Base-by-base conservation (phyloP, 208 protist species). In the Porcisia deanei region DNA sequence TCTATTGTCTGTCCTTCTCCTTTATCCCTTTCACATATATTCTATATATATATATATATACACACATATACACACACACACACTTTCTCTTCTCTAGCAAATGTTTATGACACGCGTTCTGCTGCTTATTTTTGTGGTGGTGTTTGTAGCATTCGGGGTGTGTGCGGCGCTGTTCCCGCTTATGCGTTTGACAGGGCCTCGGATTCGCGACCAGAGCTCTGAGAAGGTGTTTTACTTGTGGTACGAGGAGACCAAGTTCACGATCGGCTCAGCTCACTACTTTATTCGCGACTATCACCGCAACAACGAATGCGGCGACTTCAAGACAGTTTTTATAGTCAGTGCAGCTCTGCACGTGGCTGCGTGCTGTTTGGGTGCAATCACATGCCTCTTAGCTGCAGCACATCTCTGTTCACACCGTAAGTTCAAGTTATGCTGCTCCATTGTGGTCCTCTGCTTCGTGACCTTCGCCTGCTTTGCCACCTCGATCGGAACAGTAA, bases 151-250 rank as follows among this genome's bases (percentile, higher is more conserved):
- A 18, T 77, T 65, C 22, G 73, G 72, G 16, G 79, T 79, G 18
- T 79, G 79, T 41, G 72, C 79, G 45, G 57, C 73, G 12, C 75
- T 83, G 57, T 76, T 83, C 43, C 79, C 79, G 5, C 55, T 83
- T 9, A 78, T 79, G 69, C 73, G 75, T 1, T 65, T 45, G 45
- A 43, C 12, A 6, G 52, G 37, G 30, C 60, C 49, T 45, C 20
- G 58, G 10, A 41, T 47, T 14, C 2, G 18, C 0, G 54, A 55
- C 45, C 76, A 66, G 18, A 34, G 52, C 14, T 53, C 60, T 22
- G 73, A 76, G 47, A 49, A 58, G 18, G 53, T 37, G 43, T 37
- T 81, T 9, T 76, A 66, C 25, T 30, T 81, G 14, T 81, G 76
- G 76, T 81, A 81, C 71, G 58, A 59, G 2, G 76, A 81, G 71